These are phyloP conservation scores for Yueomyces sp. DNA, from an alignment of 805 yeast species.

Conservation along the genomic window DNA sequence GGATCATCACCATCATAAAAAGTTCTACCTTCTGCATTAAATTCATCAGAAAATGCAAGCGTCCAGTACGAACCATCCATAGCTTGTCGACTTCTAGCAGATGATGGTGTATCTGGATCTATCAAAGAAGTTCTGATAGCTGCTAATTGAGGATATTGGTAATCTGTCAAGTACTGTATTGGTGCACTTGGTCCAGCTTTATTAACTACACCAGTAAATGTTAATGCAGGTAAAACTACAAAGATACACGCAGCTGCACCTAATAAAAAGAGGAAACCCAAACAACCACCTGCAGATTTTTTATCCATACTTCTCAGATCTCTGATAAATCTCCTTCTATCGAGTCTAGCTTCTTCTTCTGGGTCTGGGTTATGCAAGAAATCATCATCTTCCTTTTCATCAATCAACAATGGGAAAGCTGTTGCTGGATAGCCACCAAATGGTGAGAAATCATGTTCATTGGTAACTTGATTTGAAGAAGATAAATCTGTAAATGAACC, in stretches of 20 bases:
- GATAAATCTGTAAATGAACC: slow-evolving; percentile 9
- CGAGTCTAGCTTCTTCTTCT: slow-evolving; percentile 72
- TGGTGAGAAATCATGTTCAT: slow-evolving; percentile 61
- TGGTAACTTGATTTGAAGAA: slow-evolving; percentile 20
- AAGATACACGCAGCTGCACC: slow-evolving; percentile 53
- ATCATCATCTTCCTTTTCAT: slow-evolving; percentile 89
- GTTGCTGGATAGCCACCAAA: slow-evolving; percentile 94
- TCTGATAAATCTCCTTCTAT: slow-evolving; percentile 46
- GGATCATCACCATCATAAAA: slow-evolving; percentile 84
- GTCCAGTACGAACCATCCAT: slow-evolving; percentile 54
- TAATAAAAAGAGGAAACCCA: slow-evolving; percentile 42
- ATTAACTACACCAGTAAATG: slow-evolving; percentile 55
- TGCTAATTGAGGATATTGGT: slow-evolving; percentile 34
- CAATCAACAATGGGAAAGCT: slow-evolving; percentile 77
- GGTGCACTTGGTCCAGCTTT: slow-evolving; percentile 10
- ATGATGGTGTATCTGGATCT: slow-evolving; percentile 46
- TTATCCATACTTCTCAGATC: slow-evolving; percentile 55
- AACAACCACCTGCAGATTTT: slow-evolving; percentile 43
- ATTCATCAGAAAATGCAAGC: slow-evolving; percentile 78
- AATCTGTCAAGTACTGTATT: slow-evolving; percentile 31
- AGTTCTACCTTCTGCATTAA: slow-evolving; percentile 74
- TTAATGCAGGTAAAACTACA: slow-evolving; percentile 65
- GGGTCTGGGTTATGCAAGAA: slow-evolving; percentile 93
- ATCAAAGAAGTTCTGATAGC: slow-evolving; percentile 37
- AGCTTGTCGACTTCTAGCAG: slow-evolving; percentile 35